phyloP scores from a whole-genome alignment of 2,329 filamentous ascomycete genomes.

The Apiospora sp. region DNA sequence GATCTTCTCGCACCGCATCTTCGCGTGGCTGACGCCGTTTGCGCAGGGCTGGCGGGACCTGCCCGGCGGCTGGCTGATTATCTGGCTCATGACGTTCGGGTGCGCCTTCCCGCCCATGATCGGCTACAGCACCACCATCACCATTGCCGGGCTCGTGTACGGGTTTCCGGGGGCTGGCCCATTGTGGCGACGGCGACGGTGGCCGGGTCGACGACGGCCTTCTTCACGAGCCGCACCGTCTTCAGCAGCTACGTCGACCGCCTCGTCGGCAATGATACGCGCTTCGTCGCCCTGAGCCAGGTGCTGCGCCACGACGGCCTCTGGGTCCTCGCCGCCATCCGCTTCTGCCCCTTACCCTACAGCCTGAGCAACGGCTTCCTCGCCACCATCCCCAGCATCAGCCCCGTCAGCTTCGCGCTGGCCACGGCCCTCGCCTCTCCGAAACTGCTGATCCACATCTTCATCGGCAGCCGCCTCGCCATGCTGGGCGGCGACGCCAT shows the following conservation, averaged over 20 bases:
- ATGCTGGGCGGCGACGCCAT: constrained; percentile 84
- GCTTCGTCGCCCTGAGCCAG: constrained; percentile 87
- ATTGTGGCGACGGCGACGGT: constrained; percentile 83
- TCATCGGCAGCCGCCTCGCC: constrained; percentile 86
- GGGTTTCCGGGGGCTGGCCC: constrained; percentile 76
- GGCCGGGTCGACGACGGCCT: constrained; percentile 78
- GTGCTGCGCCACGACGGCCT: constrained; percentile 91
- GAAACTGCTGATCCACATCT: constrained; percentile 90
- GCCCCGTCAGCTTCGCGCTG: constrained; percentile 76
- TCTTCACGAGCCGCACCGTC: constrained; percentile 81
- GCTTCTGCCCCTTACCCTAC: constrained; percentile 91
- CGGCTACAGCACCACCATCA: constrained; percentile 80
- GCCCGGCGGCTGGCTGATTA: constrained; percentile 74
- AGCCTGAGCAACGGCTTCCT: constrained; percentile 93
- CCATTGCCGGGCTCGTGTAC: constrained; percentile 62
- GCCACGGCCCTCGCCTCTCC: constrained; percentile 85
- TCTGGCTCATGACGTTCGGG: constrained; percentile 77
- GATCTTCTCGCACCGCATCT: constrained; percentile 81
- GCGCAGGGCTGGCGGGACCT: constrained; percentile 81
- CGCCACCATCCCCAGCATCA: constrained; percentile 89
- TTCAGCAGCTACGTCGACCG: constrained; percentile 80
- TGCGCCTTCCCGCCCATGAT: constrained; percentile 88
- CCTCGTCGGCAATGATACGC: constrained; percentile 81
- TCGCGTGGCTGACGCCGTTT: constrained; percentile 75
- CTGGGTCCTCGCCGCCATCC: constrained; percentile 88